Evolutionary conservation across 1,139 yeast species (phyloP).

Genomic region (Saccharomyces pastorianus): DNA sequence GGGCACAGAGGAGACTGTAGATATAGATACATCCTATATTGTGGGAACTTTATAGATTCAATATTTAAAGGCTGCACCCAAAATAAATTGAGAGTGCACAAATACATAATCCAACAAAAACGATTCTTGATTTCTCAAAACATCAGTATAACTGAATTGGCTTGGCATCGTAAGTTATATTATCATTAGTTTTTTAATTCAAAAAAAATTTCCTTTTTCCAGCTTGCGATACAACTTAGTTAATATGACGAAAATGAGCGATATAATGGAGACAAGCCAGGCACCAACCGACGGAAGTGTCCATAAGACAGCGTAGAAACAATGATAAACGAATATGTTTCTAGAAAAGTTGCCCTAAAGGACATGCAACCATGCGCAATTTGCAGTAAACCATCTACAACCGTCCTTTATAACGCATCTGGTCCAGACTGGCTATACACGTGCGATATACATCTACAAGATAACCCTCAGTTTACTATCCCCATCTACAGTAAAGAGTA

Average conservation of each 20-base stretch:
- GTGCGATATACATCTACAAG: constrained; percentile 57
- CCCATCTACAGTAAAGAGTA: constrained; percentile 45
- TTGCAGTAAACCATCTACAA: constrained; percentile 58
- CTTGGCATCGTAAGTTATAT: not conserved
- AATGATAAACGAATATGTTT: constrained; percentile 26
- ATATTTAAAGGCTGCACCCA: not conserved
- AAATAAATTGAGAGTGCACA: not conserved
- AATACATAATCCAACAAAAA: not conserved
- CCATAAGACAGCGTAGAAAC: not conserved
- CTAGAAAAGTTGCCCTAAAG: constrained; percentile 47
- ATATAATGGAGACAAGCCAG: not conserved
- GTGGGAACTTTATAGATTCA: not conserved
- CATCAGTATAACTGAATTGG: not conserved
- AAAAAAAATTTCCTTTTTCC: not conserved
- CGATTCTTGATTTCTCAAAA: not conserved
- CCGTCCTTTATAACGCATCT: constrained; percentile 42
- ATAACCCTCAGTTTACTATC: constrained; percentile 49
- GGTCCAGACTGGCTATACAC: constrained; percentile 59
- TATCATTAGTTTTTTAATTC: not conserved
- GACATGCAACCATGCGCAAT: constrained; percentile 53
- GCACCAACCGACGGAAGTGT: not conserved
- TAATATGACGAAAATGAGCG: not conserved
- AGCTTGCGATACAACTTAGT: too few species aligned
- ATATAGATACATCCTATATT: not conserved
- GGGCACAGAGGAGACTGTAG: constrained; percentile 49